phyloP scores from a whole-genome alignment of 805 yeast genomes.

The Kregervanrija fluxuum region DNA sequence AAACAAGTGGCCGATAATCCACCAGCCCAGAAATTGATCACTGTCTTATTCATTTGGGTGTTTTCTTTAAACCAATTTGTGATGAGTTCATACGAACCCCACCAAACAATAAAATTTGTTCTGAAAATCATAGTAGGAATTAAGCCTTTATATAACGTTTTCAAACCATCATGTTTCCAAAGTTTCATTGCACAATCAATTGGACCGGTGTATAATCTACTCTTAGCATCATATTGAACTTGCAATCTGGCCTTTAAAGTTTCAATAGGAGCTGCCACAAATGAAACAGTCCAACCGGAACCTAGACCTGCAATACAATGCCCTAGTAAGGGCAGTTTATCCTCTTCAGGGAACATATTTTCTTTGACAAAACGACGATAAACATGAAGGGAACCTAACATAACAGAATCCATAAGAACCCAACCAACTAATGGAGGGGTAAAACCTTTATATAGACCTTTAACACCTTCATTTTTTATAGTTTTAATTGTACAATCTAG shows the following conservation, averaged over 20 bases:
- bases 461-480: conserved; percentile 61
- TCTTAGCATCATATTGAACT: conserved; percentile 76
- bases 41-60: conserved; percentile 58
- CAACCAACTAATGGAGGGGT: conserved; percentile 92
- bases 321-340: conserved; percentile 64
- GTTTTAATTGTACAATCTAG: conserved; percentile 75
- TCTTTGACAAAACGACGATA: conserved; percentile 65
- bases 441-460: conserved; percentile 82
- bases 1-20: conserved; percentile 81
- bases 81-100: conserved; percentile 86
- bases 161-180: conserved; percentile 52
- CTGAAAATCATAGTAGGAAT: conserved; percentile 83
- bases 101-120: conserved; percentile 82
- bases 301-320: conserved; percentile 71
- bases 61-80: conserved; percentile 60
- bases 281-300: conserved; percentile 88
- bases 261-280: conserved; percentile 95
- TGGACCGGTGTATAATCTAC: conserved; percentile 69
- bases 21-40: conserved; percentile 87
- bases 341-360: conserved; percentile 51
- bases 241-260: conserved; percentile 83
- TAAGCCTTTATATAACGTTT: conserved; percentile 75
- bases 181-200: conserved; percentile 61
- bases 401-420: conserved; percentile 89
- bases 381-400: conserved; percentile 79